Conservation (phyloP, 179 eudicot genomes). For the Sideroxylon spinosum region DNA sequence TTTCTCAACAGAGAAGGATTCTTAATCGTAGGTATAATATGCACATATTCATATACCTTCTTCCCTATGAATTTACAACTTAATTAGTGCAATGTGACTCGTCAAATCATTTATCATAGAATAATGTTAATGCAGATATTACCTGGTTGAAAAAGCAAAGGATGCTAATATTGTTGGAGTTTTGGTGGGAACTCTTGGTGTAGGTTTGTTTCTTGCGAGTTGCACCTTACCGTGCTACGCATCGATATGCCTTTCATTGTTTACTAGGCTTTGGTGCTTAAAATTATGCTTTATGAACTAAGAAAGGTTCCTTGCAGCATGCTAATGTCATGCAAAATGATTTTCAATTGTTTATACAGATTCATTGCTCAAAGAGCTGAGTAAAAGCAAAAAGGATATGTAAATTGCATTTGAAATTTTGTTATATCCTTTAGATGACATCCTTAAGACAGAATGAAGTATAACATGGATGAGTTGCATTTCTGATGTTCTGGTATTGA, state of each 20-base stretch:
- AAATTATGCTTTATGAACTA: too few species aligned
- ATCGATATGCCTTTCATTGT: neutral
- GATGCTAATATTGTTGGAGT: slow-evolving; percentile 94
- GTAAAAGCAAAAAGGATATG: neutral
- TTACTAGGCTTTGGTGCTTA: too few species aligned
- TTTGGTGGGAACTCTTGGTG: slow-evolving; percentile 96
- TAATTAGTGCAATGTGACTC: neutral
- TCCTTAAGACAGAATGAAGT: neutral
- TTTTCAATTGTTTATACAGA: slow-evolving; percentile 10
- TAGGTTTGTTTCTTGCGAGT: slow-evolving; percentile 46
- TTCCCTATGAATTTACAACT: neutral
- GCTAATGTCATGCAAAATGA: neutral
- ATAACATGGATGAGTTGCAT: neutral
- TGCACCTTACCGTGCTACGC: neutral
- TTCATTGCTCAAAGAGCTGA: neutral
- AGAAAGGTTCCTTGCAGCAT: neutral
- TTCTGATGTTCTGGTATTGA: neutral
- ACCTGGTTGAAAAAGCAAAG: slow-evolving; percentile 93
- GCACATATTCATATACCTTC: slow-evolving; percentile 7
- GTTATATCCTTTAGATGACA: neutral
- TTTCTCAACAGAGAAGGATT: slow-evolving; percentile 65
- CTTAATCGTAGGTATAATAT: slow-evolving; percentile 80
- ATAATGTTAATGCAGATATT: slow-evolving; percentile 58
- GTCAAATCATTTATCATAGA: neutral
- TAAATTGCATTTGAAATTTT: neutral